Percentiles rank a stretch among this genome's conserved stretches.
Evolutionary conservation across 164 flowering plant species (phyloP).

Genomic region (Hamamelis virginiana): DNA sequence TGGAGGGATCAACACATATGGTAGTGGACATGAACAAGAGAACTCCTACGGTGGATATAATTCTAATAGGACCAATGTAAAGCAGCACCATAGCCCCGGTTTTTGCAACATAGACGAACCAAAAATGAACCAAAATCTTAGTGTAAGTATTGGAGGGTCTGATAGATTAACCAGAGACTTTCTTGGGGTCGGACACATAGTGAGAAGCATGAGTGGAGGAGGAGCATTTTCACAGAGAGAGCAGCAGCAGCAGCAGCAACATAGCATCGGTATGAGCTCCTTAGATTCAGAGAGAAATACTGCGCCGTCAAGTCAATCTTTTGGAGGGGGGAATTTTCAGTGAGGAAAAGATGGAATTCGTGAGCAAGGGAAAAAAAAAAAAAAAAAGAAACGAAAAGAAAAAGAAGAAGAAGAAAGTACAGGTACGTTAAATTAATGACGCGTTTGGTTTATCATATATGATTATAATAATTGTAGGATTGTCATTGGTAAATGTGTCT

Average conservation of each 20-base stretch:
- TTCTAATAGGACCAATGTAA: background rate
- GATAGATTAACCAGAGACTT: constrained; percentile 61
- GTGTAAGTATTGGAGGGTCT: constrained; percentile 28
- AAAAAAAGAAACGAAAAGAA: background rate
- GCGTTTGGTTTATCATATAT: background rate
- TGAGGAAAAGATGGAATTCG: constrained; percentile 16
- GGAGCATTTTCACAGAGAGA: constrained; percentile 17
- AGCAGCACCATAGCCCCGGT: constrained; percentile 16
- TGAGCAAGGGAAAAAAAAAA: too few relatives aligned
- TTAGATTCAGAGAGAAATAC: constrained; percentile 38
- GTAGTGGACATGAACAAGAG: constrained; percentile 18
- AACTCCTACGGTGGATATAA: too few relatives aligned
- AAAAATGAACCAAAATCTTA: constrained; percentile 29
- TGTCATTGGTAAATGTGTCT: constrained; percentile 5
- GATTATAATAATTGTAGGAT: background rate
- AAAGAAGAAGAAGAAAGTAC: background rate
- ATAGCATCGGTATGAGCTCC: constrained; percentile 33
- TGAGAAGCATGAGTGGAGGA: constrained; percentile 35
- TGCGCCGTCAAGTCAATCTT: constrained; percentile 32
- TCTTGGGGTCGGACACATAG: constrained; percentile 59
- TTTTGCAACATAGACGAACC: constrained; percentile 28
- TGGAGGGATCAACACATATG: background rate
- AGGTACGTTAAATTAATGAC: constrained; percentile 18
- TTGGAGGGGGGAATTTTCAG: constrained; percentile 49
- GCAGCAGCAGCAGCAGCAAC: constrained; percentile 17